Base-by-base conservation (phyloP, 2,329 filamentous ascomycete species). In the Triangularia verruculosa region DNA sequence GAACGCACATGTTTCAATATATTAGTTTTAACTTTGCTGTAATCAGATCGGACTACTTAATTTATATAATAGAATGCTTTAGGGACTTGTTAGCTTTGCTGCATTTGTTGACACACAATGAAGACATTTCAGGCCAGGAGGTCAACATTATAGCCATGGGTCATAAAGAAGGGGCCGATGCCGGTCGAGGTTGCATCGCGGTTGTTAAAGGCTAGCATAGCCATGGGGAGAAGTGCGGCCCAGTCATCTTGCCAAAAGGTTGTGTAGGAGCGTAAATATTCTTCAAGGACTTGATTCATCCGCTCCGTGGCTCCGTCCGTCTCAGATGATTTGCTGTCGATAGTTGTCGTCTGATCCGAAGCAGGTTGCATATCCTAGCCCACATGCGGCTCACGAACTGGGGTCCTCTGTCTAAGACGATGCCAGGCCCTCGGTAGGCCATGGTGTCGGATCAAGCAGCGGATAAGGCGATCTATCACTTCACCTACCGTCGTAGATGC, bases 121-220 rank as follows among this genome's bases (percentile, higher is more conserved):
- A n/a, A n/a, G n/a, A n/a, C n/a, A n/a, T n/a, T n/a, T n/a, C n/a
- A n/a, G n/a, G n/a, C 25, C 1, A 61, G 24, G 34, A 53, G 54
- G 39, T 62, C 55, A 1, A 62, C 27, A 9, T 62, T 1, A 15
- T 62, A 62, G 2, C 61, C 28, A 32, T 62, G 22, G 5, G 55
- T 39, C 3, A n/a, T 1, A 28, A 62, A 58, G 9, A 62, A 62
- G 9, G 53, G 60, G 34, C 53, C 57, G 24, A 57, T 24, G 1
- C 60, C 53, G 5, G 25, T 61, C 13, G 39, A 62, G 4, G 55
- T 62, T 22, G 43, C 20, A 12, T 2, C 7, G 3, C 55, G 27
- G 39, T 62, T 62, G 34, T 62, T 62, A n/a, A 62, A 34, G 15
- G 61, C 54, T n/a, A 62, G 17, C 39, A 62, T 62, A 6, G 39